Conservation (phyloP, 768 basidiomycete species). For the Pisolithus marmoratus region DNA sequence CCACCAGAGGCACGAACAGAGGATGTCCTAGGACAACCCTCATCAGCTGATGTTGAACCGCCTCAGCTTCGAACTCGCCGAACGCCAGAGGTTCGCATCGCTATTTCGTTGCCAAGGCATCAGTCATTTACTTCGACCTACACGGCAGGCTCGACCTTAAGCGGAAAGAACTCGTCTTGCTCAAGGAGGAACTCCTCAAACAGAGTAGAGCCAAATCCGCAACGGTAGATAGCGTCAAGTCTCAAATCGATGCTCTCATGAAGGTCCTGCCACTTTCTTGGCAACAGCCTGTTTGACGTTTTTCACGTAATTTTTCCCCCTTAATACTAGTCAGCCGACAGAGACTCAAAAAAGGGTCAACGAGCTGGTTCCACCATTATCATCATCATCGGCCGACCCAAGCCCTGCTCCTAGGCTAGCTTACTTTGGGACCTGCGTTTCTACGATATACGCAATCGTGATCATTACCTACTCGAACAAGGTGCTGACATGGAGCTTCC, state of each 20-base stretch:
- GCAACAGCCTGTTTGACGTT: neutral
- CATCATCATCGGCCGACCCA: constrained; percentile 26
- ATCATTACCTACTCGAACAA: constrained; percentile 5
- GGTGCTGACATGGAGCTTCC: constrained; percentile 14
- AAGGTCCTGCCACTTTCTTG: constrained; percentile 44
- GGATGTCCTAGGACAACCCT: constrained; percentile 56
- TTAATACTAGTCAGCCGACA: constrained; percentile 54
- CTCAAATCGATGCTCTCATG: constrained; percentile 69
- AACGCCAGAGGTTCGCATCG: constrained; percentile 69
- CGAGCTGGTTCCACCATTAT: constrained; percentile 51
- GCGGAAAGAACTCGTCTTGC: constrained; percentile 59
- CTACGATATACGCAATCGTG: constrained; percentile 1
- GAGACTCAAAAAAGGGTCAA: constrained; percentile 75
- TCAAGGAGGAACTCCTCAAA: constrained; percentile 77
- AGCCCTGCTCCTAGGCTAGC: constrained; percentile 21
- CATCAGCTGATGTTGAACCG: constrained; percentile 88
- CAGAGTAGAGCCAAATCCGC: constrained; percentile 68
- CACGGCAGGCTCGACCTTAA: constrained; percentile 69
- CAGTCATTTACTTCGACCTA: constrained; percentile 1
- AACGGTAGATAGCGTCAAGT: constrained; percentile 73
- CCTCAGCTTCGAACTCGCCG: constrained; percentile 79
- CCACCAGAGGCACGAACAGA: constrained; percentile 60
- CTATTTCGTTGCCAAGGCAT: neutral
- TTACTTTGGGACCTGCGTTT: neutral
- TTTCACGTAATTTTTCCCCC: constrained; percentile 6